Evolutionary conservation across 2,329 filamentous ascomycete genomes (phyloP), one percentile per base, ranked within the genome.

Genomic region (Penicillium sp.): DNA sequence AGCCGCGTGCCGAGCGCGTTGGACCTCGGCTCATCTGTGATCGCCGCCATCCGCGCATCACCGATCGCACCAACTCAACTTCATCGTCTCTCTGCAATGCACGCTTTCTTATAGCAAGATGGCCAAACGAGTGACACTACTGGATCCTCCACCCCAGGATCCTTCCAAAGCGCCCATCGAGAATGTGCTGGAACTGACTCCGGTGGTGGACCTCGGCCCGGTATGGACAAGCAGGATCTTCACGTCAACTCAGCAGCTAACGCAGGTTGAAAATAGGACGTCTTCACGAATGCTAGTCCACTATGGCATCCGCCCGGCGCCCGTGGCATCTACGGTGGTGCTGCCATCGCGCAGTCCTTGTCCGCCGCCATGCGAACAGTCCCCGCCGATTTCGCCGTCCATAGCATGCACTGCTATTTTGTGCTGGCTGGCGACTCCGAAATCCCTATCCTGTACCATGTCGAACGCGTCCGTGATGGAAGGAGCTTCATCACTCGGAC

Each of bases 391-490:
- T 95, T 95, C 66, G 77, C 81, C 42, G 80, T 92, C 33, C 92
- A 98, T 72, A 90, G 84, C 59, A 95, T 94, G 84, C 92, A 98
- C 75, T 96, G 92, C 76, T 98, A 96, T 72, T 98, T 98, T 65
- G 81, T 98, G 22, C 80, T 96, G 2, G 89, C 90, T 3, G 92
- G 92, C 17, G 85, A 90, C 57, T 75, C 79, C 9, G 79, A 84
- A 43, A 82, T 92, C 12, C 90, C 92, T 20, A 84, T 96, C 50
- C 75, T 95, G 45, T 96, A 95, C 70, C 86, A 95, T 60, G 92
- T 98, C 31, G 92, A 96, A 70, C 79, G 85, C 35, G 87, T 98
- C 32, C 82, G 92, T 38, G 87, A 94, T 60, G 92, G 92, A 6
- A 80, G 83, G 42, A 89, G 84, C 35, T 98, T 89, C 63, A 82